Evolutionary conservation across 1,284 basidiomycete genomes (phyloP).

Genomic region (Sparassis latifolia): DNA sequence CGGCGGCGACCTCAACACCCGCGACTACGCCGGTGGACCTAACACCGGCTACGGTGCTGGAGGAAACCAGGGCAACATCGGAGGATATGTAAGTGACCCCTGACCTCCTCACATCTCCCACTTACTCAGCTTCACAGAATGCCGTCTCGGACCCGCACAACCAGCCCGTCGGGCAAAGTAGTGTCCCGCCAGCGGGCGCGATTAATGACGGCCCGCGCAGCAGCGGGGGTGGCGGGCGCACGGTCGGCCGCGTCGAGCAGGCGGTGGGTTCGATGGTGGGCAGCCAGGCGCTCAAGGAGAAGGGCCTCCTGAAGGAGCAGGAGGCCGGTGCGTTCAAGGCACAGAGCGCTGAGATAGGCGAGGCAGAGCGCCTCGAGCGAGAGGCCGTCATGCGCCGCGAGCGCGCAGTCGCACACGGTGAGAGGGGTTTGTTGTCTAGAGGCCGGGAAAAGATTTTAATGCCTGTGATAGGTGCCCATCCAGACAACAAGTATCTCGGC

Average conservation of each 20-base stretch:
- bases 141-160: background rate
- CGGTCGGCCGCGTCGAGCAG: slow-evolving; percentile 44
- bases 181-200: slow-evolving; percentile 15
- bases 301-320: slow-evolving; percentile 48
- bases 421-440: slow-evolving; percentile 2
- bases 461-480: slow-evolving; percentile 28
- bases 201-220: slow-evolving; percentile 14
- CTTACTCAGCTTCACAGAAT: background rate
- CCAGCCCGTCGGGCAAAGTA: background rate
- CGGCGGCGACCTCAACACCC: background rate
- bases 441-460: background rate
- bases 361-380: slow-evolving; percentile 47
- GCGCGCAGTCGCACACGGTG: slow-evolving; percentile 46
- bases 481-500: slow-evolving; percentile 24
- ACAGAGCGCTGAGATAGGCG: slow-evolving; percentile 43
- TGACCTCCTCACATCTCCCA: background rate
- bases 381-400: slow-evolving; percentile 44
- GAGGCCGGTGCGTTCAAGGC: slow-evolving; percentile 41
- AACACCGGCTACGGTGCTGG: background rate
- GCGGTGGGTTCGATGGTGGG: slow-evolving; percentile 41
- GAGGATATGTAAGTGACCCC: background rate
- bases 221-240: slow-evolving; percentile 20
- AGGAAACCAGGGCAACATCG: background rate
- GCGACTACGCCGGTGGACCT: background rate
- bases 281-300: slow-evolving; percentile 41